Base-by-base conservation (phyloP, 805 yeast genomes). In the Kodamaea jinghongensis region DNA sequence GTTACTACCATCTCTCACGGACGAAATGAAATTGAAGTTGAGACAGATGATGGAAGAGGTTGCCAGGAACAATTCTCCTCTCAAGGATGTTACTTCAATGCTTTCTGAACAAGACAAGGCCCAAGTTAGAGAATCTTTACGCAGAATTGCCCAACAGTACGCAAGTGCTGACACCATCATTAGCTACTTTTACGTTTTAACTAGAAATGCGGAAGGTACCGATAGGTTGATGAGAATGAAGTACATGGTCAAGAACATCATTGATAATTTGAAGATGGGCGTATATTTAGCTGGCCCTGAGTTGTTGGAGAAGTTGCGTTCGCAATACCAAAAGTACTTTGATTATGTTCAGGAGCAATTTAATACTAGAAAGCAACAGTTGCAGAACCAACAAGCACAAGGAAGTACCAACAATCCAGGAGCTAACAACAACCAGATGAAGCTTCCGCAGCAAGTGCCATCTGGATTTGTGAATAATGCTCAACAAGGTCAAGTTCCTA, bases 191-290 rank as follows among this genome's bases (percentile, higher is more conserved):
- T 88, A 77, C 54, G 75, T 83, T 43, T 69, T 86, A 44, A 84
- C 95, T 1, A 79, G 82, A 50, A 85, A 84, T 57, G 75, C 72
- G 35, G 86, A 81, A 36, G 90, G 86, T 7, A 83, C 95, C 1
- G 80, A 78, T 52, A 76, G 86, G 49, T 74, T 89, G 43, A 72
- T 89, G 44, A 90, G 85, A 55, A 78, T 86, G 71, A 81, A 87
- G 60, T 74, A 79, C 44, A 82, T 87, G 82, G 79, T 86, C 31
- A 82, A 79, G 52, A 84, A 82, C 55, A 84, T 87, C 44, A 63
- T 82, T 49, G 93, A 86, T 37, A 80, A 76, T 33, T 67, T 87
- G 48, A 75, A 80, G 42, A 71, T 78, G 46, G 83, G 83, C 4
- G 67, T 74, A 15, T 87, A 75, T 53, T 75, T 81, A 46, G 90